These are phyloP conservation scores for Hypoxylon sp. DNA, from an alignment of 2,329 filamentous ascomycete species.

Conservation along the genomic window DNA sequence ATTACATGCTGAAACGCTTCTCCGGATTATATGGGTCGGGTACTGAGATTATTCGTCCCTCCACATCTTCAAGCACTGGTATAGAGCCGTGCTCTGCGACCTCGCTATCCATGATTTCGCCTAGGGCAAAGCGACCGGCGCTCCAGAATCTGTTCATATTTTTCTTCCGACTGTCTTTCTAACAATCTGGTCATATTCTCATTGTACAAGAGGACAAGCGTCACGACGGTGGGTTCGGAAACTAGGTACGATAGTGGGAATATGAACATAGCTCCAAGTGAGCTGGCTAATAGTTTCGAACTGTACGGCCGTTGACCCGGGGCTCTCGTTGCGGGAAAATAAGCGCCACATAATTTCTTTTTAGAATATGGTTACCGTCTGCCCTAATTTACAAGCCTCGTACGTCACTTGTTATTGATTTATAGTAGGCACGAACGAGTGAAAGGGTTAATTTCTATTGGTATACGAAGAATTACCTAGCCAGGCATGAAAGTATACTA, in stretches of 20 bases:
- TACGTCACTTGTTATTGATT: not conserved
- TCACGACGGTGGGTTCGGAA: not conserved
- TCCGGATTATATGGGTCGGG: not conserved
- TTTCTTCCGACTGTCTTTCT: too few species aligned
- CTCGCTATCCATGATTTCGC: not conserved
- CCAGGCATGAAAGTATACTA: not conserved
- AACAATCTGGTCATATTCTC: not conserved
- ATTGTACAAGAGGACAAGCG: not conserved
- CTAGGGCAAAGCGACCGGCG: not conserved
- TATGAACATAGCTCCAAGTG: not conserved
- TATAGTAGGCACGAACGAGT: not conserved
- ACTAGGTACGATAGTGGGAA: not conserved
- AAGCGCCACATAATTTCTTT: slow-evolving; percentile 3
- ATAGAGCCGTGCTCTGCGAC: not conserved
- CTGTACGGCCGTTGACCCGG: not conserved
- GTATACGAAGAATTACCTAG: not conserved
- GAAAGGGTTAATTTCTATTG: not conserved
- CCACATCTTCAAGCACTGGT: not conserved
- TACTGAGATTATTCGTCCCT: not conserved
- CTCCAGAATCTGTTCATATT: not conserved
- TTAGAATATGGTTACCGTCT: too few species aligned
- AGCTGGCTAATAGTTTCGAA: not conserved
- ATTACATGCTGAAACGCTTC: not conserved
- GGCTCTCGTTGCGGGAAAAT: not conserved
- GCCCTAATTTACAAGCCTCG: not conserved